Evolutionary conservation across 805 yeast genomes (phyloP).

Genomic region (Kodamaea restingae): DNA sequence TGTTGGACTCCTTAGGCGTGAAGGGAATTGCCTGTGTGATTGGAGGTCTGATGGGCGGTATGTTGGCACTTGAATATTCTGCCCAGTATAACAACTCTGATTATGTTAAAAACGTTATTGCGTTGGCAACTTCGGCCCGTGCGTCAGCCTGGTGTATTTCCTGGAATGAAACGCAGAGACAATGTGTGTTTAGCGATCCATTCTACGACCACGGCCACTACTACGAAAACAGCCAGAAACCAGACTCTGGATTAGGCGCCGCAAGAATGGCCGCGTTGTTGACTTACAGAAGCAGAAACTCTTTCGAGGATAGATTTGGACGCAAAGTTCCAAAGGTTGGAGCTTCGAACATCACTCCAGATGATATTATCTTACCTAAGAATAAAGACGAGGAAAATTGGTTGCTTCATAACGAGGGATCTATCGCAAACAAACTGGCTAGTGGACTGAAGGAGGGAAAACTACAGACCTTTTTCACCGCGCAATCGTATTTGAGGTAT

Average conservation of each 20-base stretch:
- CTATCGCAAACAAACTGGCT: slow-evolving; percentile 19
- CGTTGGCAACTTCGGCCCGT: slow-evolving; percentile 90
- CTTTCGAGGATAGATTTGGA: slow-evolving; percentile 91
- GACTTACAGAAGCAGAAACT: slow-evolving; percentile 87
- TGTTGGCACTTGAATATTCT: slow-evolving; percentile 88
- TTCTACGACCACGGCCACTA: slow-evolving; percentile 84
- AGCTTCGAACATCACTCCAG: slow-evolving; percentile 10
- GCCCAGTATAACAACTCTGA: slow-evolving; percentile 53
- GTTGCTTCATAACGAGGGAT: slow-evolving; percentile 87
- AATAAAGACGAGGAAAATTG: slow-evolving; percentile 68
- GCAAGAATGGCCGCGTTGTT: slow-evolving; percentile 96
- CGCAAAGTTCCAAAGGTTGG: slow-evolving; percentile 45
- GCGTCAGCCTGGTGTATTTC: slow-evolving; percentile 98
- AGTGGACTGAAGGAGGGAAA: slow-evolving; percentile 15
- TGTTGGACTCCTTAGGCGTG: slow-evolving; percentile 79
- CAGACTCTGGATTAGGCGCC: slow-evolving; percentile 83
- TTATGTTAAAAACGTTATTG: slow-evolving; percentile 69
- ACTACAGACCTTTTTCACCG: slow-evolving; percentile 75
- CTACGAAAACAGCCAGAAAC: slow-evolving; percentile 63
- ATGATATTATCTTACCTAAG: slow-evolving; percentile 37
- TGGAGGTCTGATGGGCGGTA: slow-evolving; percentile 99
- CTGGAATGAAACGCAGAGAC: slow-evolving; percentile 98
- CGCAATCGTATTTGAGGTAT: slow-evolving; percentile 90
- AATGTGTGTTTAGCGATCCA: slow-evolving; percentile 93
- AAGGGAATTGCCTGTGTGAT: slow-evolving; percentile 74